phyloP scores from a whole-genome alignment of 192 early-diverging fungal species.

The Linnemannia schmuckeri region DNA sequence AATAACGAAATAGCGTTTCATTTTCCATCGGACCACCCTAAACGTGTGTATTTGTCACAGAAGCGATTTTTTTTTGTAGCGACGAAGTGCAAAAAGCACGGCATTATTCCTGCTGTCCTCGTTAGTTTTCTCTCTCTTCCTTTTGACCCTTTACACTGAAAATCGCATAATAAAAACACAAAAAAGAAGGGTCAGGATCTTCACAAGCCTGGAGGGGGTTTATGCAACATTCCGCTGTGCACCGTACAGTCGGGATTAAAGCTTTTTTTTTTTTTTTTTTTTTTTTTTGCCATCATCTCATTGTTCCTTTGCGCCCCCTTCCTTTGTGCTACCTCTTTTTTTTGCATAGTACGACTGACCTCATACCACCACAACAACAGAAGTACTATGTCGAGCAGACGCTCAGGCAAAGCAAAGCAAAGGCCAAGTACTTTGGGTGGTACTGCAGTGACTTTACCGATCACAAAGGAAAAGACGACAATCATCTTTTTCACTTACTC shows the following conservation, averaged over 20 bases:
- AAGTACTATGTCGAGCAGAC: background rate
- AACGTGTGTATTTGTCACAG: background rate
- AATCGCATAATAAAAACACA: background rate
- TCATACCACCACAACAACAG: background rate
- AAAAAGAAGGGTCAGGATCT: slow-evolving; percentile 9
- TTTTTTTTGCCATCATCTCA: background rate
- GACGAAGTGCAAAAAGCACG: background rate
- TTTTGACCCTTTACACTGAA: background rate
- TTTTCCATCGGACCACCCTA: background rate
- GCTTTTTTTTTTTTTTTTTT: background rate
- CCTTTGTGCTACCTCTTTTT: background rate
- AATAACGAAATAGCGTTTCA: background rate
- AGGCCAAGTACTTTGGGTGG: too few relatives aligned
- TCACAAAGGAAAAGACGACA: too few relatives aligned
- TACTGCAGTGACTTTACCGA: too few relatives aligned
- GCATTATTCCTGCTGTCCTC: background rate
- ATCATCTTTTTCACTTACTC: too few relatives aligned
- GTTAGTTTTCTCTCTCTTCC: background rate
- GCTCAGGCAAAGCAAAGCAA: too few relatives aligned
- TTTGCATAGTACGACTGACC: background rate
- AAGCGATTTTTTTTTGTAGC: background rate
- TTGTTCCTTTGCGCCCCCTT: background rate
- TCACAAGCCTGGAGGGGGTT: background rate
- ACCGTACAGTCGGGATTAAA: background rate
- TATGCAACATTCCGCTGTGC: slow-evolving; percentile 10